Conservation (phyloP, 352 stramenopile genomes). For the Hyaloperonospora arabidopsidis region DNA sequence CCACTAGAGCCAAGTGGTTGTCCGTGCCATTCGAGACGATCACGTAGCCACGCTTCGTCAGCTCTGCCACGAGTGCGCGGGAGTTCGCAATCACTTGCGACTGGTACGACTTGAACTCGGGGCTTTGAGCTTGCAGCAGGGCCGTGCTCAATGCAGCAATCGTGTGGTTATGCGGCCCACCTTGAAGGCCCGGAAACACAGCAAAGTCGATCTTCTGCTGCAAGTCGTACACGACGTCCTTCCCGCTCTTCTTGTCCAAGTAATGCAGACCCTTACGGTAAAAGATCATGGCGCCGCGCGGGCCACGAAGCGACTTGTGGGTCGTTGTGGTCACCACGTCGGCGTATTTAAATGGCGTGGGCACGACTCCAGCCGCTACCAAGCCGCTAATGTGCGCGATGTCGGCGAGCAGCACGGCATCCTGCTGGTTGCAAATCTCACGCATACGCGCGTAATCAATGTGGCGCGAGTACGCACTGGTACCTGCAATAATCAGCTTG, state of each 20-base stretch:
- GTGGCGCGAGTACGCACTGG: constrained; percentile 96
- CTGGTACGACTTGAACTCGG: constrained; percentile 98
- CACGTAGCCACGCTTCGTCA: constrained; percentile 89
- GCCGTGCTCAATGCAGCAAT: constrained; percentile 98
- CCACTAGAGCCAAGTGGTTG: constrained; percentile 97
- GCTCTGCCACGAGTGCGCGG: constrained; percentile 79
- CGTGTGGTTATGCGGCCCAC: constrained; percentile 99
- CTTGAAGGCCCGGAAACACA: constrained; percentile 98
- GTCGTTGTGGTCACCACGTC: constrained; percentile 99
- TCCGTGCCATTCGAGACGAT: constrained; percentile 97
- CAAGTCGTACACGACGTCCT: constrained; percentile 90
- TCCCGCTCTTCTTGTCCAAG: constrained; percentile 93
- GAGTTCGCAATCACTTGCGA: constrained; percentile 91
- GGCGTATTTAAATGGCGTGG: constrained; percentile 94
- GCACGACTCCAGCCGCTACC: constrained; percentile 92
- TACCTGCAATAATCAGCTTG: constrained; percentile 98
- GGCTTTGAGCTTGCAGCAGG: constrained; percentile 91
- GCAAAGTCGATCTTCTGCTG: constrained; percentile 99
- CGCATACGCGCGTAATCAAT: constrained; percentile 99
- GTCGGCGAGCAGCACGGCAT: constrained; percentile 95
- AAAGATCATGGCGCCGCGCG: constrained; percentile 99
- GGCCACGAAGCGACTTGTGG: constrained; percentile 98
- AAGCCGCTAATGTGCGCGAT: constrained; percentile 99
- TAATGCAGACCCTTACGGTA: constrained; percentile 93
- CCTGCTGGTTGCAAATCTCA: constrained; percentile 90